Conservation (phyloP, 148 eudicot species). For the Polygonum aviculare region DNA sequence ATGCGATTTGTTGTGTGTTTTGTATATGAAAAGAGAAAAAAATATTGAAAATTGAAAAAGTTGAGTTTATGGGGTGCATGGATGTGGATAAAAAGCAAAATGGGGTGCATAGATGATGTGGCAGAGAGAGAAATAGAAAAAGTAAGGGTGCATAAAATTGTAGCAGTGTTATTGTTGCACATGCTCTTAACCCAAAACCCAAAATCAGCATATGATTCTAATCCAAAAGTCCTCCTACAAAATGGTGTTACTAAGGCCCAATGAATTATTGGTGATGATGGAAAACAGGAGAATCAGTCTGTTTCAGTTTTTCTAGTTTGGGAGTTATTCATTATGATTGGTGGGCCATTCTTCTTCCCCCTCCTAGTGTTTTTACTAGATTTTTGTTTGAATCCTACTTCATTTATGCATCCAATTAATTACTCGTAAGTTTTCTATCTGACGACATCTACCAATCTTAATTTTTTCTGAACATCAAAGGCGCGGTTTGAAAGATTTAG, state of each 20-base stretch:
- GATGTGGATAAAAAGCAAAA: too few relatives aligned
- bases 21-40: too few relatives aligned
- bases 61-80: too few relatives aligned
- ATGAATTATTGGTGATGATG: neutral
- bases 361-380: neutral
- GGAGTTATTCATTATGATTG: neutral
- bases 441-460: neutral
- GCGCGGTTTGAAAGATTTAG: neutral
- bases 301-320: neutral
- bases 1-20: too few relatives aligned
- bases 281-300: neutral
- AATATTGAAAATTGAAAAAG: too few relatives aligned
- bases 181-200: too few relatives aligned
- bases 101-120: too few relatives aligned
- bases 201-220: neutral
- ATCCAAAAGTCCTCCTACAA: neutral
- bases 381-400: neutral
- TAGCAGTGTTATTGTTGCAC: too few relatives aligned
- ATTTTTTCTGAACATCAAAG: neutral
- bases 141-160: too few relatives aligned
- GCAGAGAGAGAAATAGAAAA: too few relatives aligned
- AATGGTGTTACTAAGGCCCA: neutral
- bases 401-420: neutral
- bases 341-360: neutral
- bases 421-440: neutral